Evolutionary conservation across 129 eudicot species (phyloP).

Genomic region (Apium graveolens): DNA sequence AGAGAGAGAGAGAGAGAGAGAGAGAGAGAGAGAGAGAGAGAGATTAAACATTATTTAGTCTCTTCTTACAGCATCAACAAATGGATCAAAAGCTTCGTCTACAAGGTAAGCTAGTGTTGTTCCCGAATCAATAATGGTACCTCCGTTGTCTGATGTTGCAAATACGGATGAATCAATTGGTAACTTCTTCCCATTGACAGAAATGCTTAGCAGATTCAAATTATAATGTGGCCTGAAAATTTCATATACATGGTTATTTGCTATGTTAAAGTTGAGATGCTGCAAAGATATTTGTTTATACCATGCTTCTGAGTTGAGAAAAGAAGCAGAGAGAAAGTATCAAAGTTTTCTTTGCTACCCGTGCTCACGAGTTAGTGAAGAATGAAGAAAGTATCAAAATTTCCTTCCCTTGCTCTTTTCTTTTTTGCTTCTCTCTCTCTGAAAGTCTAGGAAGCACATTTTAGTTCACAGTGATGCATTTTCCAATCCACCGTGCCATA

Average conservation of each 20-base stretch:
- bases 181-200: slow-evolving; percentile 68
- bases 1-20: background rate
- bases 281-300: background rate
- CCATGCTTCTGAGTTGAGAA: background rate
- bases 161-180: slow-evolving; percentile 63
- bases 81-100: slow-evolving; percentile 78
- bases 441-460: background rate
- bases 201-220: slow-evolving; percentile 58
- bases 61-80: slow-evolving; percentile 70
- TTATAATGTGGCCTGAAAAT: slow-evolving; percentile 88
- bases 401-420: background rate
- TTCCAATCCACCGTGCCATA: background rate
- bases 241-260: background rate
- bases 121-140: slow-evolving; percentile 95
- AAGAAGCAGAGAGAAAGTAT: background rate
- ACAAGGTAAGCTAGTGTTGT: slow-evolving; percentile 97
- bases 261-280: background rate
- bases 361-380: background rate
- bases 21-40: too few relatives aligned
- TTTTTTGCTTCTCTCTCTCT: background rate
- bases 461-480: background rate
- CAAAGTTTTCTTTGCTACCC: background rate
- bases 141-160: slow-evolving; percentile 56
- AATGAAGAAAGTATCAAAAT: background rate
- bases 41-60: too few relatives aligned